Evolutionary conservation across 106 monocot genomes (phyloP), one percentile per base, ranked within the genome.

Genomic region (Hemerocallis citrina): DNA sequence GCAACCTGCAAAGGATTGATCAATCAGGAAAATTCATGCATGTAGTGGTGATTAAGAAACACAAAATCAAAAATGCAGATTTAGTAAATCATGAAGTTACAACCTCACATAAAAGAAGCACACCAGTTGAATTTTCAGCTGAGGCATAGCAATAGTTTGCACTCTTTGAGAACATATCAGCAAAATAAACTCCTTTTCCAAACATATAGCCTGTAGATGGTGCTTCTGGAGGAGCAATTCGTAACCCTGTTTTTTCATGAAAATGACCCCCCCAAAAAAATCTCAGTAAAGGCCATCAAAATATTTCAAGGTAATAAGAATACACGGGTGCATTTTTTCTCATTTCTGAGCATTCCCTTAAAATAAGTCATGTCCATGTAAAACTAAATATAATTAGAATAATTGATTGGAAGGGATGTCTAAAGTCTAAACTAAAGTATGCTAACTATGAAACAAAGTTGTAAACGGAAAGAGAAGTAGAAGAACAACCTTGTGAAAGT

Each of bases 121-220:
- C 93, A 22, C 90, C 95, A 49, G 68, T 41, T 28, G 55, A 57
- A 59, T 63, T 79, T 4, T 59, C 42, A 15, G 47, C 22, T 52
- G 86, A 57, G 32, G 95, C 76, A 63, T 3, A 90, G 59, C 95
- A 96, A 74, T 96, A 96, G 70, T 96, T 96, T 72, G 95, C 95
- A 70, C 95, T 96, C 70, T 96, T 96, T 35, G 84, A 96, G 72
- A 96, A 96, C 95, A 96, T 96, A 74, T 90, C 95, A 22, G 90
- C 86, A 81, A 96, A 96, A 70, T 96, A 96, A 65, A 96, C 84
- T 2, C 95, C 90, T 41, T 96, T 96, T 32, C 90, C 90, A 72
- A 96, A 90, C 95, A 96, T 90, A 68, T 96, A 96, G 33, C 90
- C 95, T 8, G 81, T 90, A 28, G 70, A 70, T 40, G 95, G 90